phyloP scores from a whole-genome alignment of 805 yeast genomes.

The Cyberlindnera bimundalis region DNA sequence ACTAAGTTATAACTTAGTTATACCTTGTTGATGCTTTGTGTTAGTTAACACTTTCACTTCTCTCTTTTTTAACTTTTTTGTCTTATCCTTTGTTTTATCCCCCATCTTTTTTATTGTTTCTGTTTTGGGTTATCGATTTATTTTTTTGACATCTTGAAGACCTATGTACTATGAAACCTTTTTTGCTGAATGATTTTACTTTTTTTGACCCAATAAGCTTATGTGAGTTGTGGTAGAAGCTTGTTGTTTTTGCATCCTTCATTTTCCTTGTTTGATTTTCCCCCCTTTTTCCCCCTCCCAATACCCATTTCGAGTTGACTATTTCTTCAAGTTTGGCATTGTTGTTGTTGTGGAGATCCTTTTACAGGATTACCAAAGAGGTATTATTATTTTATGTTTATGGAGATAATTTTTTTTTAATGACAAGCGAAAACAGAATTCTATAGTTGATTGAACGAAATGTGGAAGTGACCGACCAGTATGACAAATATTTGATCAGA shows the following conservation, averaged over 20 bases:
- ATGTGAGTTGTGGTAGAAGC: too few species aligned
- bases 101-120: neutral
- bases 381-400: neutral
- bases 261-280: too few species aligned
- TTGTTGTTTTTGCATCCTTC: too few species aligned
- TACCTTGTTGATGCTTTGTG: neutral
- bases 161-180: too few species aligned
- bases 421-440: conserved; percentile 2
- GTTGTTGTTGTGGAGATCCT: too few species aligned
- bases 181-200: too few species aligned
- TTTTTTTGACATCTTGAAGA: too few species aligned
- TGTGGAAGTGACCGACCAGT: conserved; percentile 12
- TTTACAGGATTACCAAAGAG: too few species aligned
- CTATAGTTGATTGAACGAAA: conserved; percentile 19
- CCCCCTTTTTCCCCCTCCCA: too few species aligned
- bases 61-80: neutral
- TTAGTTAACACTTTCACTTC: neutral
- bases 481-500: conserved; percentile 4
- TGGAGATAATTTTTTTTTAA: conserved; percentile 1
- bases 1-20: conserved; percentile 34
- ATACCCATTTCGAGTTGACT: too few species aligned
- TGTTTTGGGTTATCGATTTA: neutral
- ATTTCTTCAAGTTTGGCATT: too few species aligned
- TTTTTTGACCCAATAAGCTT: too few species aligned
- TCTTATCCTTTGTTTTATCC: neutral